Percentiles rank a stretch among this genome's conserved stretches.
These are phyloP conservation scores for Candida glucosophila DNA, from an alignment of 1,139 yeast species.

Conservation along the genomic window DNA sequence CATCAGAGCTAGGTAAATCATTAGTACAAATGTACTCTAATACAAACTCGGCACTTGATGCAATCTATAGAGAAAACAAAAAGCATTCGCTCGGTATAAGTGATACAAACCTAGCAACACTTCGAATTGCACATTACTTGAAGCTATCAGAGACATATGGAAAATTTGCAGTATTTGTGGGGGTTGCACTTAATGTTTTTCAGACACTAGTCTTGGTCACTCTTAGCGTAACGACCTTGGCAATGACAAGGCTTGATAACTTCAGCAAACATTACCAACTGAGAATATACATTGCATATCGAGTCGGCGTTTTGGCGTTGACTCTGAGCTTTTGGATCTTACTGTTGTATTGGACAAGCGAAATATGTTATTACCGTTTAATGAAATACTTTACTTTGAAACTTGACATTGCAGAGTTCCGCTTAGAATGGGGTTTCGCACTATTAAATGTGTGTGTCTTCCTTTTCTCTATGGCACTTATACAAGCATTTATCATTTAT, in stretches of 20 bases:
- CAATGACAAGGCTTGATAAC: too few relatives aligned
- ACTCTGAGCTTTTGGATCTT: slow-evolving; percentile 1
- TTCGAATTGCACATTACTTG: slow-evolving; percentile 2
- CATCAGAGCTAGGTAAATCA: slow-evolving; percentile 30
- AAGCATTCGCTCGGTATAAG: background rate
- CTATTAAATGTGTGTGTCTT: slow-evolving; percentile 1
- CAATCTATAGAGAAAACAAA: slow-evolving; percentile 8
- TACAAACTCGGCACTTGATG: slow-evolving; percentile 9
- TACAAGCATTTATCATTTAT: background rate
- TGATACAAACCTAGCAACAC: slow-evolving; percentile 1
- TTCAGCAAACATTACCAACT: too few relatives aligned
- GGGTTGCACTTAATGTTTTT: too few relatives aligned
- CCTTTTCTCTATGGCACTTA: slow-evolving; percentile 1
- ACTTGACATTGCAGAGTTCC: slow-evolving; percentile 8
- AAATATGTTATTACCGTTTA: slow-evolving; percentile 7
- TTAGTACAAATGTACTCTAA: slow-evolving; percentile 28
- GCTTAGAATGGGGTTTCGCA: slow-evolving; percentile 8
- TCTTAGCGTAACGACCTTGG: too few relatives aligned
- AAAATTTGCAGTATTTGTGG: slow-evolving; percentile 1
- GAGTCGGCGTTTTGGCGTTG: too few relatives aligned
- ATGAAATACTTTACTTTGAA: slow-evolving; percentile 4
- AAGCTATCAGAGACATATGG: slow-evolving; percentile 3
- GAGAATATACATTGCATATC: too few relatives aligned
- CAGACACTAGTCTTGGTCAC: too few relatives aligned
- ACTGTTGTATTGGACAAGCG: slow-evolving; percentile 7